Evolutionary conservation across 768 basidiomycete genomes (phyloP).

Genomic region (Auricularia cornea): DNA sequence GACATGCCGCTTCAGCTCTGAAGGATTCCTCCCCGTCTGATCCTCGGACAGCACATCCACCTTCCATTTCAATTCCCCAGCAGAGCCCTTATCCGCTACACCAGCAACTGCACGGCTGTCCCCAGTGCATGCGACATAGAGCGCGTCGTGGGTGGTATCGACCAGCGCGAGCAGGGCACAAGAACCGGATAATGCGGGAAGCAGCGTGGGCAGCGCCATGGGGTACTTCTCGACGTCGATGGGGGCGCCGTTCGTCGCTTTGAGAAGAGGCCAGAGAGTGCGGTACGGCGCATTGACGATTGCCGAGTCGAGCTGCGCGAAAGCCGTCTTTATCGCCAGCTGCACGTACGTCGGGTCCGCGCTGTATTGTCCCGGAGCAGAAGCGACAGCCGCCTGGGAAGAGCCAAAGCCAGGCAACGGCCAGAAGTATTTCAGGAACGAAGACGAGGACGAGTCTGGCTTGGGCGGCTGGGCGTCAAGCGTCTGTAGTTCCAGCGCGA

Average conservation of each 20-base stretch:
- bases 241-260: conserved; percentile 37
- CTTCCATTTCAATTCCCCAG: conserved; percentile 46
- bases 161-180: conserved; percentile 86
- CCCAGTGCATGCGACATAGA: conserved; percentile 88
- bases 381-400: background rate
- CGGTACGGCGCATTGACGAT: conserved; percentile 71
- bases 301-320: conserved; percentile 75
- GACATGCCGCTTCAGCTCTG: conserved; percentile 70
- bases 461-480: conserved; percentile 30
- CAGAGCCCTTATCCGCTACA: conserved; percentile 51
- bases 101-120: conserved; percentile 96
- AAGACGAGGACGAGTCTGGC: conserved; percentile 15
- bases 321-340: conserved; percentile 66
- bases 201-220: conserved; percentile 60
- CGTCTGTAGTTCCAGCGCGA: conserved; percentile 63
- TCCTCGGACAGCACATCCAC: conserved; percentile 94
- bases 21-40: conserved; percentile 87
- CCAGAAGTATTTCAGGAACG: conserved; percentile 22
- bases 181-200: conserved; percentile 81
- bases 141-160: conserved; percentile 70
- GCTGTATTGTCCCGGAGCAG: conserved; percentile 25
- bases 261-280: conserved; percentile 52
- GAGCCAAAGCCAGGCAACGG: conserved; percentile 28
- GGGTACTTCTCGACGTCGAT: conserved; percentile 64
- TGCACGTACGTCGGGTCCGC: conserved; percentile 48